Evolutionary conservation across 768 basidiomycete species (phyloP), one percentile per base, ranked within the genome.

Genomic region (Suillus occidentalis): DNA sequence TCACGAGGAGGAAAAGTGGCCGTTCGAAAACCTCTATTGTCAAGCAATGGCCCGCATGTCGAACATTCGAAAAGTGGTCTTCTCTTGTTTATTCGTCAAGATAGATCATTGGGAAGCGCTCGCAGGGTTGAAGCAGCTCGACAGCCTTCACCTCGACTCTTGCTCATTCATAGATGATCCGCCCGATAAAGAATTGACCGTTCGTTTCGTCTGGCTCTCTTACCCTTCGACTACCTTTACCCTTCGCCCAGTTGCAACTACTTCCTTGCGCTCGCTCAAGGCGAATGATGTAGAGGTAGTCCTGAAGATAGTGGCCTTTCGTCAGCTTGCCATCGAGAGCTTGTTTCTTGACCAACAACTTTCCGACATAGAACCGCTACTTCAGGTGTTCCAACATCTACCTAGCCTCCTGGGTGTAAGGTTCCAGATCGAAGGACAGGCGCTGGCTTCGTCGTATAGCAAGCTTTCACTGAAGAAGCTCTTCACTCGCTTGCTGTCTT

Each of bases 41-140:
- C 3, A 45, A 5, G 70, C 62, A 13, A 12, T 71, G 63, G n/a
- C 16, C 1, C 39, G 63, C 42, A 74, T 76, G 73, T 60, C 22
- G 3, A 66, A 70, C 56, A 55, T 75, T 25, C 67, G 18, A 8
- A 47, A 55, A 9, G 62, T 74, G 53, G 13, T 18, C 8, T 70
- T 75, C 53, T 53, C 13, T 1, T 0, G 4, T 3, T 66, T 67
- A 16, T 47, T 58, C 42, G 64, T 75, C 60, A 59, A 65, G 18
- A 20, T 16, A 2, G 58, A 63, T 0, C 60, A 74, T 50, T 72
- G 74, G 69, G 1, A 40, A 8, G 65, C 56, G 8, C 65, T 75
- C 5, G 53, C 57, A n/a, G 8, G 53, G 3, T 47, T 72, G 2
- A 22, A 20, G 5, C 53, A 36, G 22, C 74, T 75, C 52, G 61